Evolutionary conservation across 2,329 filamentous ascomycete species (phyloP).

Genomic region (Diaporthe caulivora): DNA sequence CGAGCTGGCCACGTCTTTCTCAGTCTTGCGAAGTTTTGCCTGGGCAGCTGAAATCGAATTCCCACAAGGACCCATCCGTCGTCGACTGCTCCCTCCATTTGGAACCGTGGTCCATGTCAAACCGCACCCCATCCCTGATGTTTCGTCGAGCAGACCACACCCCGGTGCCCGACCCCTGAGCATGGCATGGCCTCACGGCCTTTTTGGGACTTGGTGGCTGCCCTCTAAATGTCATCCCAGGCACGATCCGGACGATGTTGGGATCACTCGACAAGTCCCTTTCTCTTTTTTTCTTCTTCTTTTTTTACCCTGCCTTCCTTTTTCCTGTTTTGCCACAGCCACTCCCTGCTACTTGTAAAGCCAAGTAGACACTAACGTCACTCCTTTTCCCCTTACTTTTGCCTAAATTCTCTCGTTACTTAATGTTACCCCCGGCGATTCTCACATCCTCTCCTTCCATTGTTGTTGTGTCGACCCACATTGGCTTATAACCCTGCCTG

Average conservation of each 20-base stretch:
- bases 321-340: conserved; percentile 20
- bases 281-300: neutral
- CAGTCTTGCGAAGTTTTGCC: neutral
- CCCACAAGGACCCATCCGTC: conserved; percentile 7
- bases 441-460: neutral
- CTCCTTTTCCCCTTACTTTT: conserved; percentile 1
- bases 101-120: conserved; percentile 28
- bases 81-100: conserved; percentile 15
- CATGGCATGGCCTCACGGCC: neutral
- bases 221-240: conserved; percentile 3
- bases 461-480: conserved; percentile 14
- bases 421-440: neutral
- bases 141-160: conserved; percentile 21
- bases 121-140: conserved; percentile 21
- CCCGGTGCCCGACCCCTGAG: conserved; percentile 20
- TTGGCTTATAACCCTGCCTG: conserved; percentile 7
- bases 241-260: neutral
- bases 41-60: conserved; percentile 28
- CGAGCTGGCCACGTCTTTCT: conserved; percentile 19
- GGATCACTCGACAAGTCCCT: conserved; percentile 2
- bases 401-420: conserved; percentile 4
- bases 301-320: neutral
- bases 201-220: neutral
- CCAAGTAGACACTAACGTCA: neutral
- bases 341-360: conserved; percentile 3